phyloP scores from a whole-genome alignment of 176 grass and related monocot genomes.

The Oryza meyeriana region DNA sequence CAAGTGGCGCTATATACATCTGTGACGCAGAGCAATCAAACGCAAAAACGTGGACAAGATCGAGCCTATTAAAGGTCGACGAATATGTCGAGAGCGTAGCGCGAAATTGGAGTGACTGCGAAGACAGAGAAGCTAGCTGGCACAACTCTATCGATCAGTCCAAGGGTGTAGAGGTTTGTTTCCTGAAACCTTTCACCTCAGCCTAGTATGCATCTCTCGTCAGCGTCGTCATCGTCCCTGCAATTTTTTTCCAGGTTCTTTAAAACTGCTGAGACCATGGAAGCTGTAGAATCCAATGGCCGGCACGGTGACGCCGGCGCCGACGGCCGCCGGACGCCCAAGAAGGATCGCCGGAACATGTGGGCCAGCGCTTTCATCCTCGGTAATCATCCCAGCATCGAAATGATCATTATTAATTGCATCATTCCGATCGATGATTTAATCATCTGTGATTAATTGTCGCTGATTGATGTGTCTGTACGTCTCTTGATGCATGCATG shows the following conservation, averaged over 20 bases:
- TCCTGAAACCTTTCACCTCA: background rate
- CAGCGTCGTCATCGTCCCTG: background rate
- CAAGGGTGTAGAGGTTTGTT: background rate
- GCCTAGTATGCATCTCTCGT: background rate
- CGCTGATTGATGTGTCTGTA: too few relatives aligned
- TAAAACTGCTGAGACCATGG: slow-evolving; percentile 9
- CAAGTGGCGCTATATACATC: background rate
- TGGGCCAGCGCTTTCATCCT: slow-evolving; percentile 39
- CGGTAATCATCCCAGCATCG: background rate
- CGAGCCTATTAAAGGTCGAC: background rate
- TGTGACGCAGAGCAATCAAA: background rate
- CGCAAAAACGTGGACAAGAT: background rate
- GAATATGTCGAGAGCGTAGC: slow-evolving; percentile 7
- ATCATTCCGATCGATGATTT: background rate
- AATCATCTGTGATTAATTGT: background rate
- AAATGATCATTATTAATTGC: background rate
- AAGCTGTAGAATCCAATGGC: slow-evolving; percentile 33
- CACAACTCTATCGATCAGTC: background rate
- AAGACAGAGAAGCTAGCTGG: background rate
- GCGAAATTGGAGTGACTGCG: background rate
- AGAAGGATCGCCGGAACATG: slow-evolving; percentile 17
- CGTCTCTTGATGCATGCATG: background rate
- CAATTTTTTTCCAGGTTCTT: background rate
- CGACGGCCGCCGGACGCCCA: slow-evolving; percentile 12
- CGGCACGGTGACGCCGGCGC: background rate